Base-by-base conservation (phyloP, 2,329 filamentous ascomycete species). In the Pseudogymnoascus sp. region DNA sequence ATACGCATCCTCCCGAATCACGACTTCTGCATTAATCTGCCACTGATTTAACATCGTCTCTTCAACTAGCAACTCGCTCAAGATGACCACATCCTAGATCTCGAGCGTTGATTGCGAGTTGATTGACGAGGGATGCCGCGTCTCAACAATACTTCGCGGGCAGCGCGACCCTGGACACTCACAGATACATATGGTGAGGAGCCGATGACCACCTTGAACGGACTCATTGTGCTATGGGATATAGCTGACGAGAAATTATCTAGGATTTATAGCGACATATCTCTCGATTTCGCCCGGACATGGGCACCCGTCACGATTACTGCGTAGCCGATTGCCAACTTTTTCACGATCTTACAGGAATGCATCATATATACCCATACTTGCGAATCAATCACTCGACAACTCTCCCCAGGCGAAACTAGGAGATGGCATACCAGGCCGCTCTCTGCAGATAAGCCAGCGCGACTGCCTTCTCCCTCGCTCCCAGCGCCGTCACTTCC, bases 401-500 rank as follows among this genome's bases (percentile, higher is more conserved):
- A 11, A 5, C 3, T 3, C 12, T 5, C 21, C 34, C 16, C 8
- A 14, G 11, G 14, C 11, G 6, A 37, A 40, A 37, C 31, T 5
- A 9, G 34, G 18, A 23, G 23, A 40, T 40, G 37, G 21, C 14
- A 60, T 38, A 38, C 16, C 34, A 25, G 12, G 16, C 23, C 59
- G 25, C 37, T 14, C 37, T 23, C 59, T 40, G 5, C 34, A 60
- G 23, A 25, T 60, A n/a, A 16, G 7, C 18, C 59, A 21, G 31
- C 59, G 59, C 6, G 18, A 34, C 59, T 37, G 59, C 12, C 18
- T 60, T 18, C 59, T 60, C 23, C 59, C 31, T 23, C 34, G 28
- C 6, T 61, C 49, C 46, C 65, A 63, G 60, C 64, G 38, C 21
- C 70, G 71, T 16, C 40, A 67, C 42, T 97, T 97, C 75, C 92